Evolutionary conservation across 257 asterid species (phyloP).

Genomic region (Lavandula angustifolia): DNA sequence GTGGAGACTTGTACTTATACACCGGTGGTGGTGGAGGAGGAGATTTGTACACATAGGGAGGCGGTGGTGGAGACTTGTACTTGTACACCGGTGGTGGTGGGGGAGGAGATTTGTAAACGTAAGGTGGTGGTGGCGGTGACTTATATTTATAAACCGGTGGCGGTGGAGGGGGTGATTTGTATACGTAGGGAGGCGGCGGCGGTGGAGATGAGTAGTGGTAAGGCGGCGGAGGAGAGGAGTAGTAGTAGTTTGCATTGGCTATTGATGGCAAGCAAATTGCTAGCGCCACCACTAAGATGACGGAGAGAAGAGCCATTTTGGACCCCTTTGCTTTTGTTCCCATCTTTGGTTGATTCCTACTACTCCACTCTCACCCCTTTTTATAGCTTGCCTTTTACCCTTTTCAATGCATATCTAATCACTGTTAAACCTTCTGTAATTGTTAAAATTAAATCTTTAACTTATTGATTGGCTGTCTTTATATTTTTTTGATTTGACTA

Average conservation of each 20-base stretch:
- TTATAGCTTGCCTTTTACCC: constrained; percentile 39
- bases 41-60: background rate
- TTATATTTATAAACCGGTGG: background rate
- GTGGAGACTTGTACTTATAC: constrained; percentile 11
- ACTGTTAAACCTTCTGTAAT: background rate
- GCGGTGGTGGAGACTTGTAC: constrained; percentile 15
- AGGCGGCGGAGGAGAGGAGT: constrained; percentile 35
- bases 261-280: constrained; percentile 32
- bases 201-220: constrained; percentile 20
- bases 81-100: constrained; percentile 20
- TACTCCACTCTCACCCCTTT: constrained; percentile 13
- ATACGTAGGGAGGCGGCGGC: constrained; percentile 29
- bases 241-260: constrained; percentile 34
- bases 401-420: constrained; percentile 6
- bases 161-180: constrained; percentile 5
- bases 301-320: constrained; percentile 32
- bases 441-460: background rate
- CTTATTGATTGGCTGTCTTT: constrained; percentile 28
- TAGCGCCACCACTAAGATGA: constrained; percentile 36
- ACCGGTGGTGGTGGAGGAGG: constrained; percentile 20
- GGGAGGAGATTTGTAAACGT: background rate
- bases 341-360: constrained; percentile 31
- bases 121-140: constrained; percentile 18
- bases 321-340: constrained; percentile 20
- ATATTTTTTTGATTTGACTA: constrained; percentile 29